Base-by-base conservation (phyloP, 345 rosid species). In the Combretum micranthum region DNA sequence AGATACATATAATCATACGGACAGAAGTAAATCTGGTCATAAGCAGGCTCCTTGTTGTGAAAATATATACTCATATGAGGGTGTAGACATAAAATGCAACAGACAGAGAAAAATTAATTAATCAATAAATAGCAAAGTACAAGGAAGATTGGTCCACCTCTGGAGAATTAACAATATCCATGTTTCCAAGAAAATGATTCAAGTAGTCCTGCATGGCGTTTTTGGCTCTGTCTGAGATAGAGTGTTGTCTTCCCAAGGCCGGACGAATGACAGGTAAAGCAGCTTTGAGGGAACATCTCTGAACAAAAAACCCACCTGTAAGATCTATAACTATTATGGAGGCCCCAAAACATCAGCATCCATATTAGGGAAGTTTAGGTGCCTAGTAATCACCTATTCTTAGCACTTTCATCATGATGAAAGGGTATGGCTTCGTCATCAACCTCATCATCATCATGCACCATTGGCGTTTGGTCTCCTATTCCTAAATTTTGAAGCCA, bases 401-500 rank as follows among this genome's bases (percentile, higher is more conserved):
- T 93, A 57, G 74, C 73, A 64, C 77, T 85, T 63, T 80, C 99
- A 48, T 93, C 99, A 25, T 76, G 83, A 76, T 82, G 85, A 51
- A 89, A 59, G 1, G 78, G 82, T 49, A 80, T 67, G 50, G 77
- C 61, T 57, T 81, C 99, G 37, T 93, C 97, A 50, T 82, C 94
- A 61, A 78, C 83, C 51, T 93, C 95, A 64, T 83, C 94, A 20
- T 79, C 90, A 42, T 89, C 99, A 60, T 85, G 96, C 64, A 79
- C 77, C 44, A 72, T 80, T 6, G 78, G 79, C 22, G 80, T 26
- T 54, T 86, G 82, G 62, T 92, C 98, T 70, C 93, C 98, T 44
- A 92, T 82, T 85, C 97, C 98, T 78, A 92, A 95, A 86, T 89
- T 88, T 84, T 88, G 95, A 79, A 92, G 98, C 98, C 98, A 92